A percentile compares a stretch with the other conserved stretches of the same genome.
Conservation (phyloP, 2,329 filamentous ascomycete genomes). For the Fusarium sp. region DNA sequence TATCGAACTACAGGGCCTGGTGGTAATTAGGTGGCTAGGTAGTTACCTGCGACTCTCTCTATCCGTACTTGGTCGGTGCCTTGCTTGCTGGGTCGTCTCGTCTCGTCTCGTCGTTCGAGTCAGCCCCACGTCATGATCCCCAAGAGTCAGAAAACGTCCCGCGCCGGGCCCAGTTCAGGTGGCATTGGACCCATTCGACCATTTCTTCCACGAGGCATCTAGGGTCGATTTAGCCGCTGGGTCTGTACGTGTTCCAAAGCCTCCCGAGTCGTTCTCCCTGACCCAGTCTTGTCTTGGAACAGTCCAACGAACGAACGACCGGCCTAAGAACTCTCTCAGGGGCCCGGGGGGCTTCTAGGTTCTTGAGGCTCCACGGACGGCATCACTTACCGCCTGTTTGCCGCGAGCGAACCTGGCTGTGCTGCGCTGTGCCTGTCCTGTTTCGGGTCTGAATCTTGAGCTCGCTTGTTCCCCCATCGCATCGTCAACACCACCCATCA, state of each 20-base stretch:
- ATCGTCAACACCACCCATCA: background rate
- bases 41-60: background rate
- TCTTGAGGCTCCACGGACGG: constrained; percentile 3
- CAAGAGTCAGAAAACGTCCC: background rate
- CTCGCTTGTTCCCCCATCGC: constrained; percentile 5
- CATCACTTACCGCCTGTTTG: constrained; percentile 5
- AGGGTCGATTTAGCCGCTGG: constrained; percentile 26
- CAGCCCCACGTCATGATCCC: constrained; percentile 26
- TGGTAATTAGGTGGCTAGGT: constrained; percentile 18
- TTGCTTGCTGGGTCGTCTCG: constrained; percentile 9
- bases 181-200: background rate
- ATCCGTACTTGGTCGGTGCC: background rate
- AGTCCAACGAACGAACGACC: constrained; percentile 2
- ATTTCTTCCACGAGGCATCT: constrained; percentile 26
- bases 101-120: constrained; percentile 20
- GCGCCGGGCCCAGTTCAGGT: background rate
- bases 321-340: background rate
- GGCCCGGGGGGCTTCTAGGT: background rate
- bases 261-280: constrained; percentile 6
- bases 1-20: constrained; percentile 20
- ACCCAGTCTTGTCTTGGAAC: background rate
- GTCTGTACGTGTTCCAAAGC: constrained; percentile 9
- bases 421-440: background rate
- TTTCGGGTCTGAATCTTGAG: constrained; percentile 6
- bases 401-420: background rate